A percentile compares a stretch with the other conserved stretches of the same genome.
Evolutionary conservation across 2,329 filamentous ascomycete species (phyloP).

Genomic region (Scopulariopsis brevicaulis): DNA sequence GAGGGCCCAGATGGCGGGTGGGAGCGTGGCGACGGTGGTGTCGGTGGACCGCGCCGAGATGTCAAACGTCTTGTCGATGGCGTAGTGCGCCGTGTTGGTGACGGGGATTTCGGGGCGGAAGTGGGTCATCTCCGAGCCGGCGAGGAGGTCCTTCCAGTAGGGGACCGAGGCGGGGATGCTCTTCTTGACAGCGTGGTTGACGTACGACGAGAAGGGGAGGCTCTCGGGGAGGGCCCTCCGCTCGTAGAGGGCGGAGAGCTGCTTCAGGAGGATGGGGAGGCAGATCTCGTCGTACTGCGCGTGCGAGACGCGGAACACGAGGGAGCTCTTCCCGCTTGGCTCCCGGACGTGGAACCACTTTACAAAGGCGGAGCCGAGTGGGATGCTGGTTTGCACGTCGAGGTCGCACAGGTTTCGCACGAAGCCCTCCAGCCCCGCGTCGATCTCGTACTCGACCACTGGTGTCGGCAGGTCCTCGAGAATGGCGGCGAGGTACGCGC

Average conservation of each 20-base stretch:
- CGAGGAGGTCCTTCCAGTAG: slow-evolving; percentile 51
- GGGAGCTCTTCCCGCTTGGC: slow-evolving; percentile 21
- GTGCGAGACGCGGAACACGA: slow-evolving; percentile 54
- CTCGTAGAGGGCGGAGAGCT: slow-evolving; percentile 40
- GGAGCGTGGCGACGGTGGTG: slow-evolving; percentile 51
- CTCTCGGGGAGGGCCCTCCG: slow-evolving; percentile 16
- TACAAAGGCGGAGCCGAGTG: slow-evolving; percentile 47
- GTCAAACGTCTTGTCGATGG: slow-evolving; percentile 28
- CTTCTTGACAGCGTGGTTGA: slow-evolving; percentile 26
- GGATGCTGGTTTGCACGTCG: slow-evolving; percentile 43
- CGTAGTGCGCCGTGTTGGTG: slow-evolving; percentile 23
- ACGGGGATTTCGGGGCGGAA: slow-evolving; percentile 26
- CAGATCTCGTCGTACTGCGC: slow-evolving; percentile 61
- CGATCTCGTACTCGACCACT: slow-evolving; percentile 40
- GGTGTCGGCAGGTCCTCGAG: slow-evolving; percentile 39
- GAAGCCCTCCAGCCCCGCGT: slow-evolving; percentile 37
- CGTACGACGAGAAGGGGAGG: slow-evolving; percentile 32
- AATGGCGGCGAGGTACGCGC: slow-evolving; percentile 43
- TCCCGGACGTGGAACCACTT: slow-evolving; percentile 43
- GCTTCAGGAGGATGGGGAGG: slow-evolving; percentile 47
- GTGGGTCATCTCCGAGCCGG: slow-evolving; percentile 37
- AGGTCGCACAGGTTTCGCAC: slow-evolving; percentile 38
- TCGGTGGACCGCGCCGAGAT: slow-evolving; percentile 36
- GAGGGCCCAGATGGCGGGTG: slow-evolving; percentile 57
- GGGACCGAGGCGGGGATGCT: slow-evolving; percentile 36